phyloP scores from a whole-genome alignment of 495 filamentous ascomycete genomes.

The Pyrenula massariospora region DNA sequence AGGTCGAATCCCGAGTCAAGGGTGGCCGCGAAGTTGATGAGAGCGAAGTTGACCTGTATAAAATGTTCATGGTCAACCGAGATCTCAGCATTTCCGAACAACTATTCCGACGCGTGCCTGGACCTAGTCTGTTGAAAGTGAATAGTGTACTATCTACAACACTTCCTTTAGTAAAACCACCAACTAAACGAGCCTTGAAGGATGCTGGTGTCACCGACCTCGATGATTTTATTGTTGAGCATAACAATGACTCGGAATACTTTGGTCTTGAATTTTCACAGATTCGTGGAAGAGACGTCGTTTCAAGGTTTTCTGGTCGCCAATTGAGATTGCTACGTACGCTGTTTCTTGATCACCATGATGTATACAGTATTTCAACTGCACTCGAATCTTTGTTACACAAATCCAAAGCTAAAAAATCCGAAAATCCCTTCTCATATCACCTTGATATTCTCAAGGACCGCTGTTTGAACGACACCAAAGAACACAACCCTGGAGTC shows the following conservation, averaged over 20 bases:
- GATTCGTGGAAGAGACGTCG: no score
- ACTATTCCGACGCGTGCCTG: background rate
- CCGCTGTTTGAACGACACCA: background rate
- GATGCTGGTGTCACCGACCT: background rate
- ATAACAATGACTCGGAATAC: background rate
- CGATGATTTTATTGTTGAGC: background rate
- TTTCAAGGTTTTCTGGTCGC: no score
- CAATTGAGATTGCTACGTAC: no score
- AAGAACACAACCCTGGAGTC: background rate
- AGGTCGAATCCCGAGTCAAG: background rate
- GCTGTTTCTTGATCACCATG: background rate
- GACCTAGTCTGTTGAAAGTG: background rate
- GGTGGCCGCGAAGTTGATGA: background rate
- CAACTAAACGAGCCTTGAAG: background rate
- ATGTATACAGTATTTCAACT: background rate
- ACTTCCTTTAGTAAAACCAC: background rate
- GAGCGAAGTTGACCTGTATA: background rate
- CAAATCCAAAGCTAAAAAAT: background rate
- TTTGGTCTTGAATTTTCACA: background rate
- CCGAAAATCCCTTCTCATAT: background rate
- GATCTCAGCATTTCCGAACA: background rate
- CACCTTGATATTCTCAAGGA: background rate
- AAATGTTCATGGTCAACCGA: background rate
- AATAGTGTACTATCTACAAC: background rate
- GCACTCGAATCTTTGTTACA: background rate